Evolutionary conservation across 495 filamentous ascomycete species (phyloP).

Genomic region (Lophiotrema nucula): DNA sequence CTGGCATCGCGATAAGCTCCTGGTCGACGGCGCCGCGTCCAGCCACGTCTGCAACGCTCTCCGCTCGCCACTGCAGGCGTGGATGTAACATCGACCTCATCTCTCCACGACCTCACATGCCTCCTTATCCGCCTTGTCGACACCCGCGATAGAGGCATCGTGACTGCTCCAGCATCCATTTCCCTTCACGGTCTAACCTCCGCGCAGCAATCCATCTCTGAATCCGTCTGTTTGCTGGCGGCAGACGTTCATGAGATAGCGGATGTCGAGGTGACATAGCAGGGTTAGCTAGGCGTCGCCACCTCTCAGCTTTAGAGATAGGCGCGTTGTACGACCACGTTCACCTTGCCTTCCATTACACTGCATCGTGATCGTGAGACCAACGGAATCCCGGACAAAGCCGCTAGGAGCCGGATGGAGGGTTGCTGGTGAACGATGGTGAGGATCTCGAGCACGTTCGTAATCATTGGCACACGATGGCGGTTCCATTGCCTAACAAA

Average conservation of each 20-base stretch:
- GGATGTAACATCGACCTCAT: slow-evolving; percentile 21
- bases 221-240: not conserved
- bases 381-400: not conserved
- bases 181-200: not conserved
- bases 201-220: not conserved
- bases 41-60: slow-evolving; percentile 27
- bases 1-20: slow-evolving; percentile 3
- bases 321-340: slow-evolving; percentile 32
- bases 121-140: slow-evolving; percentile 5
- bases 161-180: slow-evolving; percentile 10
- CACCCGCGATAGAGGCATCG: not conserved
- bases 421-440: not conserved
- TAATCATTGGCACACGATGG: not conserved
- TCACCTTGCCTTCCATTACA: slow-evolving; percentile 23
- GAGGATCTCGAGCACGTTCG: not conserved
- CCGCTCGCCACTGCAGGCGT: not conserved
- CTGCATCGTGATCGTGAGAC: slow-evolving; percentile 11
- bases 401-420: slow-evolving; percentile 6
- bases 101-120: not conserved
- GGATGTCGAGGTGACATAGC: slow-evolving; percentile 24
- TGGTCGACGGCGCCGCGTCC: not conserved
- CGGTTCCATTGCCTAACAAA: slow-evolving; percentile 5
- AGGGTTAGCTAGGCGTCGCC: not conserved
- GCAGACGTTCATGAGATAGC: slow-evolving; percentile 4
- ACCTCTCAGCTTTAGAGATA: not conserved